Evolutionary conservation across 2,329 filamentous ascomycete species (phyloP), one percentile per base, ranked within the genome.

Genomic region (Seiridium unicorne): DNA sequence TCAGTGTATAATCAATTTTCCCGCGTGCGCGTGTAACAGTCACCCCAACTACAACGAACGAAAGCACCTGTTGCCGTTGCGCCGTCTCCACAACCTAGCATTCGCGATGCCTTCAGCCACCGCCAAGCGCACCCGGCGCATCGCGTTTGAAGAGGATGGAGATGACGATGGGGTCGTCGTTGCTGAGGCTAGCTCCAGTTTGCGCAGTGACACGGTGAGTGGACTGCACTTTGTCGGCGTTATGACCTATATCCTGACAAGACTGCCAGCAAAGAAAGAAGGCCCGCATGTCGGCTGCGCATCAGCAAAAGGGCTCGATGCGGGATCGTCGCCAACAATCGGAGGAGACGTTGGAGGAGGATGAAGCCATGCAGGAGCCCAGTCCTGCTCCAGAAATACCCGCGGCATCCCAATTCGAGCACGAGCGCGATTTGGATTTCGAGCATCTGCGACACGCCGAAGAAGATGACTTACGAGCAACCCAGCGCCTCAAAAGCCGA

Each of bases 401-500:
- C 0, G 76, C 81, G 1, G 79, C 80, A 47, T 87, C 85, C 0
- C 86, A 89, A 63, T 89, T 89, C 69, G 86, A 89, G 64, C 69
- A 82, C 8, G 78, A 85, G 73, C 80, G 86, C 60, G 86, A 89
- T 70, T 78, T 77, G 49, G 81, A 81, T 55, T 89, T 86, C 63
- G 77, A 76, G 55, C 85, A 89, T 68, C 73, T 89, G 4, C 73
- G 80, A 35, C 73, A 88, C 60, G 76, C 80, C 42, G 84, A 85
- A 10, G 73, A 78, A 64, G 87, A 89, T 65, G 88, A 91, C 68
- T 74, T 84, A 57, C 80, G 81, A 55, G 88, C 88, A 35, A 90
- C 87, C 8, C 87, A 91, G 69, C 82, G 84, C 35, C 78, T 91
- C 32, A 79, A 81, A 58, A 81, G 77, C 63, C 81, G 79, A 58